Base-by-base conservation (phyloP, 2,329 filamentous ascomycete species). In the Tolypocladium album region DNA sequence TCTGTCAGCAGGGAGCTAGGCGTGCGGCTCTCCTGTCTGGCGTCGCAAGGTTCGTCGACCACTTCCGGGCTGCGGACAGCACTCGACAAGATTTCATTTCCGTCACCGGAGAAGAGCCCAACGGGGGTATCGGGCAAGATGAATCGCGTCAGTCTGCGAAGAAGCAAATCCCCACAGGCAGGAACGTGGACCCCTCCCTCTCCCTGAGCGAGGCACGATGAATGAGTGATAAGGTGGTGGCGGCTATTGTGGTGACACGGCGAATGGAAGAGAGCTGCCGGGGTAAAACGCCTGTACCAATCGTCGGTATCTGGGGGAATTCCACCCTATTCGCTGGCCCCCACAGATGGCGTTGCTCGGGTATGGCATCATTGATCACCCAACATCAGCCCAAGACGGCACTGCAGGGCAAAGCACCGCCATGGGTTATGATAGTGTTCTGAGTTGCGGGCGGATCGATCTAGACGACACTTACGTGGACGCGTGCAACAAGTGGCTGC, bases 291-390 rank as follows among this genome's bases (percentile, higher is more conserved):
- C 38, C 38, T 20, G 55, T 27, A 39, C 20, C 56, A 45, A 38
- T 34, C 40, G 42, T 45, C 56, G 43, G 57, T 58, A 55, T 55
- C 58, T 59, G 58, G 58, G 27, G 58, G 58, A 59, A 59, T 55
- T 42, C 50, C 22, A 52, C 57, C 57, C 57, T 39, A 39, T 52
- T 40, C 43, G 27, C 31, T 22, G 50, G 39, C 55, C 55, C 55
- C 55, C 55, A 56, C 55, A 56, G 24, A 56, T 56, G 55, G 55
- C 55, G 55, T 3, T 56, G 55, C 22, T 31, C 17, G 39, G 55
- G 38, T 38, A 56, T 56, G 55, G 38, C 38, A 56, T 56, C 38
- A 56, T 43, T 56, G 38, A 56, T 42, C 55, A 56, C 39, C 22
- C 55, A 53, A 56, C 24, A 27, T 57, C 39, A 57, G 55, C 55